Evolutionary conservation across 1,284 basidiomycete species (phyloP).

Genomic region (Ceraceosorus guamensis): DNA sequence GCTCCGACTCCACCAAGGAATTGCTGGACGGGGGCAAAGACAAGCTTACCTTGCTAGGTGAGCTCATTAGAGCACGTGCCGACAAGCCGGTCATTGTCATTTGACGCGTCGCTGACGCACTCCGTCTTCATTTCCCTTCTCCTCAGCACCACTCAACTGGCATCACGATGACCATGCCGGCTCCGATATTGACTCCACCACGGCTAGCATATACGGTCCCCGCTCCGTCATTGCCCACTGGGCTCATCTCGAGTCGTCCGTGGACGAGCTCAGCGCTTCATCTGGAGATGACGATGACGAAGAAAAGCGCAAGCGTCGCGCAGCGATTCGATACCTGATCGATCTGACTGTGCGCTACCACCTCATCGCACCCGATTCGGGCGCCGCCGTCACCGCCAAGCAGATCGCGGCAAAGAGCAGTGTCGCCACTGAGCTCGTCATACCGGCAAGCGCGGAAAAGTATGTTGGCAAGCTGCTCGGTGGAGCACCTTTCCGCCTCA

Average conservation of each 20-base stretch:
- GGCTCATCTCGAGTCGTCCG: conserved; percentile 17
- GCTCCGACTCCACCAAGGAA: conserved; percentile 27
- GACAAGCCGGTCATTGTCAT: neutral
- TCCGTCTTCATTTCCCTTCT: neutral
- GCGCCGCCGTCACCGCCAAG: conserved; percentile 42
- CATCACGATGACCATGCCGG: conserved; percentile 19
- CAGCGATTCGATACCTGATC: conserved; percentile 54
- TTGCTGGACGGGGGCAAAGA: conserved; percentile 21
- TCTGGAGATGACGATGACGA: conserved; percentile 37
- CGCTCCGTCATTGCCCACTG: conserved; percentile 6
- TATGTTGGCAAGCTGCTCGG: conserved; percentile 49
- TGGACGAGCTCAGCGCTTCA: conserved; percentile 12
- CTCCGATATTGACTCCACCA: conserved; percentile 11
- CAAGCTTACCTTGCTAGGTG: conserved; percentile 24
- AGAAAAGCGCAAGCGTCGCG: conserved; percentile 56
- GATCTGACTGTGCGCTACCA: conserved; percentile 61
- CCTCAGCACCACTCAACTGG: conserved; percentile 32
- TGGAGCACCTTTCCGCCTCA: conserved; percentile 57
- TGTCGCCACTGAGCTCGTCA: conserved; percentile 56
- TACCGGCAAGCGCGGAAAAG: conserved; percentile 17
- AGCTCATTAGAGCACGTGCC: neutral
- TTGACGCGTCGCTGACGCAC: neutral
- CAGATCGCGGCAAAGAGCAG: conserved; percentile 59
- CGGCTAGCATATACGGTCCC: neutral
- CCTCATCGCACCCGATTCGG: conserved; percentile 53